These are phyloP conservation scores for Shiraia sp. DNA, from an alignment of 2,329 filamentous ascomycete species.

Conservation along the genomic window DNA sequence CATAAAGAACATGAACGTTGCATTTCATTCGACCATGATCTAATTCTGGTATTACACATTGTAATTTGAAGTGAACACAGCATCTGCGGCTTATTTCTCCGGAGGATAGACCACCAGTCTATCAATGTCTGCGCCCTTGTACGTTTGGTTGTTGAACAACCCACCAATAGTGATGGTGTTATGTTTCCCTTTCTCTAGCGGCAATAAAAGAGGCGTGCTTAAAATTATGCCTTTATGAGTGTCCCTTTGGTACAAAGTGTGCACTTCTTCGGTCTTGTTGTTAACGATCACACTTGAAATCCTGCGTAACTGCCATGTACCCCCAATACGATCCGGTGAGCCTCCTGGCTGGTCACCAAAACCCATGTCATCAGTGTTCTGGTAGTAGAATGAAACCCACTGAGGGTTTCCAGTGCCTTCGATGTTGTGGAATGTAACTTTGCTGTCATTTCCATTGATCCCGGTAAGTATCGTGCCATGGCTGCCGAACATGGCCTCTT, in stretches of 20 bases:
- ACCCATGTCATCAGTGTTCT: conserved; percentile 65
- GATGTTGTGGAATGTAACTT: conserved; percentile 55
- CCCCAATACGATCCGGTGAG: conserved; percentile 62
- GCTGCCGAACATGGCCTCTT: conserved; percentile 60
- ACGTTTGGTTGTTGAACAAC: conserved; percentile 59
- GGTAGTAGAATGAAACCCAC: conserved; percentile 63
- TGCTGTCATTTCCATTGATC: conserved; percentile 60
- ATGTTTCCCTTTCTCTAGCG: conserved; percentile 58
- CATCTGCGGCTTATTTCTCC: conserved; percentile 40
- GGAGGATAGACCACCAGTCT: conserved; percentile 63
- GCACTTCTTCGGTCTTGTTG: conserved; percentile 52
- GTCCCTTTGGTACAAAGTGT: conserved; percentile 59
- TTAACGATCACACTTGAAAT: conserved; percentile 65
- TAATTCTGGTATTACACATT: no score
- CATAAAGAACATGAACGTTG: no score
- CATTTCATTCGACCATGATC: no score
- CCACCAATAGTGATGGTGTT: conserved; percentile 65
- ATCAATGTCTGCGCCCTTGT: conserved; percentile 63
- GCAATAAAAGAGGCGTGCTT: conserved; percentile 60
- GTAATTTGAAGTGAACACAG: no score
- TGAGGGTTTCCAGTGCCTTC: conserved; percentile 57
- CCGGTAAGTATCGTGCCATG: conserved; percentile 55
- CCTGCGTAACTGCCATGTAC: conserved; percentile 62
- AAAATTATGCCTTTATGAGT: conserved; percentile 64
- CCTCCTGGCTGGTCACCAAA: conserved; percentile 60